Conservation (phyloP, 2,329 filamentous ascomycete genomes). For the Neofusicoccum umdonicola region DNA sequence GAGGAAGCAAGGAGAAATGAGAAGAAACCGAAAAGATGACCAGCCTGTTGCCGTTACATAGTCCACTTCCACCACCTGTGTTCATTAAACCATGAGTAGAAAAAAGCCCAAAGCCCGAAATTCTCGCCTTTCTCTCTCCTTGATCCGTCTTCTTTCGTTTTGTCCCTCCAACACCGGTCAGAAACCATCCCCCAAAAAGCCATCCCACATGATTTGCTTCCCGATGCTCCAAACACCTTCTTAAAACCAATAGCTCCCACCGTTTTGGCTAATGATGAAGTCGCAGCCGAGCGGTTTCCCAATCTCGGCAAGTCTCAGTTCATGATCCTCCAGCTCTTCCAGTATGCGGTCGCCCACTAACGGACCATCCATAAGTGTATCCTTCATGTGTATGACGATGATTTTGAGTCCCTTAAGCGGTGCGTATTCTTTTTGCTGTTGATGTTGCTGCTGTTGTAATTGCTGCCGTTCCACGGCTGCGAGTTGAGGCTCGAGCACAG, state of each 20-base stretch:
- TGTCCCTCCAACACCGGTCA: neutral
- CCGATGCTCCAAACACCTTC: neutral
- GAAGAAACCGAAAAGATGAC: too few species aligned
- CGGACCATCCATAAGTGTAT: slow-evolving; percentile 71
- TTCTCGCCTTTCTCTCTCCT: too few species aligned
- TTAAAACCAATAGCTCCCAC: slow-evolving; percentile 56
- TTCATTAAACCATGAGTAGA: too few species aligned
- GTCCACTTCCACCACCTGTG: too few species aligned
- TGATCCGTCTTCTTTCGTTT: too few species aligned
- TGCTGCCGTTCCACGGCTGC: neutral
- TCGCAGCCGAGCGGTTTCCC: slow-evolving; percentile 70
- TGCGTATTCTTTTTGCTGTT: neutral
- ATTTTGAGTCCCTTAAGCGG: slow-evolving; percentile 73
- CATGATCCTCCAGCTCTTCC: slow-evolving; percentile 64
- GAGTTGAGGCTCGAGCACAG: neutral
- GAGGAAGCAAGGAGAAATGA: too few species aligned
- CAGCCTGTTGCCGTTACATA: too few species aligned
- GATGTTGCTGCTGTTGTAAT: neutral
- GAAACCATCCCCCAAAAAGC: too few species aligned
- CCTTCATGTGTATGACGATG: slow-evolving; percentile 92
- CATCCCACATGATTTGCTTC: too few species aligned
- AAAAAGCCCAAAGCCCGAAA: too few species aligned
- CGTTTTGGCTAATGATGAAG: slow-evolving; percentile 69
- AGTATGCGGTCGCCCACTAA: slow-evolving; percentile 66
- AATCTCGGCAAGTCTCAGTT: slow-evolving; percentile 41